Conservation (phyloP, 1,284 basidiomycete genomes). For the Irpex rosettiformis region DNA sequence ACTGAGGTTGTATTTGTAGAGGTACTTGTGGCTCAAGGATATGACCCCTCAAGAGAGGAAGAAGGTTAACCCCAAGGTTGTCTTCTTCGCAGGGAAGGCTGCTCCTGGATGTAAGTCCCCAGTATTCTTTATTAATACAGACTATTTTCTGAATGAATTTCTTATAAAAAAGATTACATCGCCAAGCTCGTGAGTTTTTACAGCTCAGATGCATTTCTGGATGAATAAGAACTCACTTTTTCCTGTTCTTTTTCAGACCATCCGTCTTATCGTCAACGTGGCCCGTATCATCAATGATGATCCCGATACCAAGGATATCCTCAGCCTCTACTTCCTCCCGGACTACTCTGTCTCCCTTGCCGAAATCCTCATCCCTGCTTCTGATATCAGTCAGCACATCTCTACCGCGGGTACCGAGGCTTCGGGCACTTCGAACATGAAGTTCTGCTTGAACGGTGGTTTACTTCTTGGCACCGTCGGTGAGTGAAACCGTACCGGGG, state of each 20-base stretch:
- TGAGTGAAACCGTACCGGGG: too few species aligned
- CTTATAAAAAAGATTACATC: constrained; percentile 55
- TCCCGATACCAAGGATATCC: constrained; percentile 79
- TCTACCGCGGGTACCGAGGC: constrained; percentile 92
- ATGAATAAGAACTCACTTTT: neutral
- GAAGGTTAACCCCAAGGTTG: constrained; percentile 76
- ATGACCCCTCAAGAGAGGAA: constrained; percentile 76
- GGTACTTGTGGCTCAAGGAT: constrained; percentile 80
- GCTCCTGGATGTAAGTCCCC: constrained; percentile 68
- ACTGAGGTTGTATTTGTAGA: constrained; percentile 34
- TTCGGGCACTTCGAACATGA: constrained; percentile 92
- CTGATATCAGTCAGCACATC: constrained; percentile 91
- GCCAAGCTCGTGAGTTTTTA: constrained; percentile 58
- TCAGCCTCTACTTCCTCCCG: constrained; percentile 82
- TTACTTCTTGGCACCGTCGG: constrained; percentile 75
- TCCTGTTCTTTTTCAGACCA: constrained; percentile 49
- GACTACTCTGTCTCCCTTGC: constrained; percentile 90
- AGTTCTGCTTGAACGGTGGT: constrained; percentile 88
- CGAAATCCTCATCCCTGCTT: constrained; percentile 88
- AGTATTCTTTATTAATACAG: neutral
- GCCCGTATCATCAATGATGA: constrained; percentile 83
- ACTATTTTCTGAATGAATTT: constrained; percentile 6
- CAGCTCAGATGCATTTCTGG: neutral
- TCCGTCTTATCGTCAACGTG: constrained; percentile 88
- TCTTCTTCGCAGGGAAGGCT: constrained; percentile 90